phyloP scores from a whole-genome alignment of 805 yeast genomes.

The Wickerhamomyces hampshirensis region DNA sequence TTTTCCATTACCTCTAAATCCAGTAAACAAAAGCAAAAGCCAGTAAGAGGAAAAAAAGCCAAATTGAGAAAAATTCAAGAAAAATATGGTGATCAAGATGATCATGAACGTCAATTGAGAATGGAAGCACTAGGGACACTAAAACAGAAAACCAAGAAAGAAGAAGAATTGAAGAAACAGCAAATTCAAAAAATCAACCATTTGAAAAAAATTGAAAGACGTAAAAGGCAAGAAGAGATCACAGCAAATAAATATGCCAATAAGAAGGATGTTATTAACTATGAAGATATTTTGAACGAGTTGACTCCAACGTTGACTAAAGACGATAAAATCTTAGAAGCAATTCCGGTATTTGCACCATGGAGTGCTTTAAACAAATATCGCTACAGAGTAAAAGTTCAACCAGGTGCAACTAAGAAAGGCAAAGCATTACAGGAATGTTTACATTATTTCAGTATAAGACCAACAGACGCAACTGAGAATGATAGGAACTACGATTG shows the following conservation, averaged over 20 bases:
- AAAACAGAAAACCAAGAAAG: slow-evolving; percentile 44
- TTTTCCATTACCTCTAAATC: slow-evolving; percentile 3
- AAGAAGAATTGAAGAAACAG: slow-evolving; percentile 31
- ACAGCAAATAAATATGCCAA: slow-evolving; percentile 30
- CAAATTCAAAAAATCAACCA: slow-evolving; percentile 29
- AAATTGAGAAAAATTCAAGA: slow-evolving; percentile 76
- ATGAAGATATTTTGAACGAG: slow-evolving; percentile 37
- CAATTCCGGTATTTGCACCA: slow-evolving; percentile 89
- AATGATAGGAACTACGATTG: slow-evolving; percentile 54
- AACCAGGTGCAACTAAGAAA: slow-evolving; percentile 75
- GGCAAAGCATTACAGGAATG: slow-evolving; percentile 80
- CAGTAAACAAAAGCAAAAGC: slow-evolving; percentile 26
- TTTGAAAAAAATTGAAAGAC: slow-evolving; percentile 29
- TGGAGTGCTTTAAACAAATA: slow-evolving; percentile 74
- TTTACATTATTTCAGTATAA: slow-evolving; percentile 48
- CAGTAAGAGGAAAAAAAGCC: slow-evolving; percentile 79
- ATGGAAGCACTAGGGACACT: slow-evolving; percentile 83
- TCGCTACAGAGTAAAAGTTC: slow-evolving; percentile 78
- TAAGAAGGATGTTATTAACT: slow-evolving; percentile 38
- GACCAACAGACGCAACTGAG: slow-evolving; percentile 42
- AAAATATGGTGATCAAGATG: slow-evolving; percentile 90
- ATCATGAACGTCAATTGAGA: slow-evolving; percentile 69
- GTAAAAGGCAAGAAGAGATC: slow-evolving; percentile 34
- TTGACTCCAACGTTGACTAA: slow-evolving; percentile 24
- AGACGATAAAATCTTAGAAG: slow-evolving; percentile 53